Percentiles rank a stretch among this genome's conserved stretches.
Conservation (phyloP, 1,284 basidiomycete genomes). For the Schizophyllum commune region DNA sequence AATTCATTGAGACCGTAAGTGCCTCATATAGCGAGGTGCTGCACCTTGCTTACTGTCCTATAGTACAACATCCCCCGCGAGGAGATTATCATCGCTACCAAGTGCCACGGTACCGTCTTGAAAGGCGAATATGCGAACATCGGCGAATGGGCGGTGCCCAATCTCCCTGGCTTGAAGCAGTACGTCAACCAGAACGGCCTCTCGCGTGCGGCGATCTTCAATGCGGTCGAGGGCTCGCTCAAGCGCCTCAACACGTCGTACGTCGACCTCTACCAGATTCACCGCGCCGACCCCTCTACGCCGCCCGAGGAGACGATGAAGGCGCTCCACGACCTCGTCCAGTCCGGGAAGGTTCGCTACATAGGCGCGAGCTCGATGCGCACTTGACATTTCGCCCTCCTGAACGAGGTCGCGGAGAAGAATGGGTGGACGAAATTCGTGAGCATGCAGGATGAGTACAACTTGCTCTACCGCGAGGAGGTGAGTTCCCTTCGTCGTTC, state of each 20-base stretch:
- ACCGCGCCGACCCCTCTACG: constrained; percentile 28
- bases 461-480: constrained; percentile 32
- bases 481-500: constrained; percentile 10
- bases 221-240: constrained; percentile 35
- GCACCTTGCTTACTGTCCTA: not conserved
- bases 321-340: constrained; percentile 35
- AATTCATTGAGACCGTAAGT: constrained; percentile 35
- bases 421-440: constrained; percentile 29
- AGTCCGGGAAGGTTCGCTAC: constrained; percentile 34
- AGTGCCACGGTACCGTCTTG: constrained; percentile 13
- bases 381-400: constrained; percentile 33
- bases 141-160: not conserved
- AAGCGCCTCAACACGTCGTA: constrained; percentile 33
- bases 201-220: constrained; percentile 37
- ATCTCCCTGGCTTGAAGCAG: constrained; percentile 4
- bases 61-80: constrained; percentile 38
- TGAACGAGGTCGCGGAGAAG: constrained; percentile 28
- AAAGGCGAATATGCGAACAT: not conserved
- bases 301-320: constrained; percentile 37
- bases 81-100: constrained; percentile 28
- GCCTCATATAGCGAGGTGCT: not conserved
- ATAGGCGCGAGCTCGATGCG: constrained; percentile 38
- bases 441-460: constrained; percentile 30
- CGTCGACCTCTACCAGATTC: constrained; percentile 40
- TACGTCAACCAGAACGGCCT: constrained; percentile 38